Evolutionary conservation across 306 rosid genomes (phyloP).

Genomic region (Cucumis cinereus): DNA sequence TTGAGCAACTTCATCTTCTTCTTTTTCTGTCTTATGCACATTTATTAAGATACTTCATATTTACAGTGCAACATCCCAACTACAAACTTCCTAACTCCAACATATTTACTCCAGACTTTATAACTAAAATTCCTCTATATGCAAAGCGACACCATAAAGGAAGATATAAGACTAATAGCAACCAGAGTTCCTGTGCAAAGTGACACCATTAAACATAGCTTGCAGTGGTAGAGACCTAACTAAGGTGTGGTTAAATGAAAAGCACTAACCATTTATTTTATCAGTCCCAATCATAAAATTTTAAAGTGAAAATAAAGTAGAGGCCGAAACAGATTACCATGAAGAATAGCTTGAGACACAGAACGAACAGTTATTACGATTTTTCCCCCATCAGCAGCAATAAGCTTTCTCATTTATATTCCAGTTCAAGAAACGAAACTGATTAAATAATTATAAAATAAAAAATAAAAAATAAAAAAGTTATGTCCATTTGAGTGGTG

Average conservation of each 20-base stretch:
- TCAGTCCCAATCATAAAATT: neutral
- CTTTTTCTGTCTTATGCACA: too few relatives aligned
- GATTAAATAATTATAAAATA: neutral
- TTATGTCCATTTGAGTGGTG: neutral
- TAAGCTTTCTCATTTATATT: neutral
- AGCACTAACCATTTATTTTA: neutral
- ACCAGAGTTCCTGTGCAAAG: neutral
- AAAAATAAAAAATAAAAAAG: too few relatives aligned
- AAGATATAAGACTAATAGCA: neutral
- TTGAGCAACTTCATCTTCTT: too few relatives aligned
- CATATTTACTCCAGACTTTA: too few relatives aligned
- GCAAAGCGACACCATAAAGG: neutral
- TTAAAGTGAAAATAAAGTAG: neutral
- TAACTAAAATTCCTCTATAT: neutral
- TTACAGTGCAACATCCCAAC: too few relatives aligned
- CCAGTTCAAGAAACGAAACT: neutral
- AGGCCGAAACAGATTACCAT: neutral
- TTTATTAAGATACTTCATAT: too few relatives aligned
- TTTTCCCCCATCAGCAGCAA: neutral
- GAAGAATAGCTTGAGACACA: neutral
- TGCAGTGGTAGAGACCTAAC: neutral
- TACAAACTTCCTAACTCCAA: too few relatives aligned
- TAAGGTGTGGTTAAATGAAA: neutral
- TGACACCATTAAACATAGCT: neutral
- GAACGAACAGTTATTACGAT: neutral